phyloP scores from a whole-genome alignment of 2,329 filamentous ascomycete species.

The Macrophomina pseudophaseolina region DNA sequence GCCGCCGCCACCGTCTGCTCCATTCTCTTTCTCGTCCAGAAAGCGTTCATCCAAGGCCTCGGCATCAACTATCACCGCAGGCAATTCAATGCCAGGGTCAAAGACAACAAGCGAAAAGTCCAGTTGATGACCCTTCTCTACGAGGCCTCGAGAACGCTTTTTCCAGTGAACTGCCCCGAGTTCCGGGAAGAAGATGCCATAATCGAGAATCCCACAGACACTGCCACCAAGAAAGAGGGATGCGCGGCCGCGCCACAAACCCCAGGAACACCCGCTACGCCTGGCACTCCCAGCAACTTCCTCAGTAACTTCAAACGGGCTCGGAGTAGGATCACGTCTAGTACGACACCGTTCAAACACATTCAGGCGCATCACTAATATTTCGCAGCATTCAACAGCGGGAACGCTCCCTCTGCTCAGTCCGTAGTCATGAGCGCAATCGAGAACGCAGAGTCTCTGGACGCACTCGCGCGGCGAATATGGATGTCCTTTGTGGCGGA shows the following conservation, averaged over 20 bases:
- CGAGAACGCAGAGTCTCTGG: conserved; percentile 80
- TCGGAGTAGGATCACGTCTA: too few species aligned
- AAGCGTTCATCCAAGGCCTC: conserved; percentile 79
- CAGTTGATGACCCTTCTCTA: conserved; percentile 83
- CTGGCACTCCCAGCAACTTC: too few species aligned
- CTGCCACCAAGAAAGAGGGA: conserved; percentile 60
- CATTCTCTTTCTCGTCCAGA: conserved; percentile 74
- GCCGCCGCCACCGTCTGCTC: conserved; percentile 71
- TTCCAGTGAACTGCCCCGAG: conserved; percentile 89
- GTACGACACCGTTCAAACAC: conserved; percentile 25
- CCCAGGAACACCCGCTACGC: too few species aligned
- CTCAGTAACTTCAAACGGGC: too few species aligned
- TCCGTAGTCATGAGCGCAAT: conserved; percentile 88
- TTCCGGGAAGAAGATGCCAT: conserved; percentile 91
- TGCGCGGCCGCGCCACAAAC: conserved; percentile 38
- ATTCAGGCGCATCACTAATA: conserved; percentile 82
- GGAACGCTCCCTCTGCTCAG: conserved; percentile 86
- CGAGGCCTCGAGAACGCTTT: conserved; percentile 85
- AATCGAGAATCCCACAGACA: conserved; percentile 76
- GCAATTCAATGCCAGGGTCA: conserved; percentile 81
- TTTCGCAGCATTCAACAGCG: conserved; percentile 56
- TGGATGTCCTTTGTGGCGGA: conserved; percentile 99
- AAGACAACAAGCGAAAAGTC: conserved; percentile 86
- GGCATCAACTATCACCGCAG: conserved; percentile 85
- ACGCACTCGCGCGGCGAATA: conserved; percentile 90